Evolutionary conservation across 768 basidiomycete genomes (phyloP), one percentile per base, ranked within the genome.

Genomic region (Kwoniella shandongensis): DNA sequence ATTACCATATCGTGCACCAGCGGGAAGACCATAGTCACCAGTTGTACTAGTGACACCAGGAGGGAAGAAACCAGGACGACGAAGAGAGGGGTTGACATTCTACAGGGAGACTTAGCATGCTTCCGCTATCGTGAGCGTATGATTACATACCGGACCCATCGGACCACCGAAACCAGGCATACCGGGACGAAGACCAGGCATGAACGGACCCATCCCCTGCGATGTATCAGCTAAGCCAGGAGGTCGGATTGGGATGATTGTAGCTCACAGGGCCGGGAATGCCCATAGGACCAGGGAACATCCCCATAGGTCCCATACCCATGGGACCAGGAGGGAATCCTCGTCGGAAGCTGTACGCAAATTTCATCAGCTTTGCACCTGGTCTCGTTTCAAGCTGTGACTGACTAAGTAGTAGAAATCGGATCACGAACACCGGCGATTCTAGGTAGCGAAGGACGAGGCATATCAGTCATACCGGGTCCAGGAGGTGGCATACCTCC

Each of bases 391-490:
- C 25, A 39, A 26, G 51, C 60, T 29, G 23, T 6, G 25, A 63
- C 67, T 57, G 38, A 76, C 67, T 75, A 76, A 39, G 75, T 76
- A 38, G 75, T 74, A 40, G 75, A 74, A 38, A 76, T 75, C 12
- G 75, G 73, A 65, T 76, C 73, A 38, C 75, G 63, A 35, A 70
- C 62, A 57, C 69, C 69, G 40, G 74, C 77, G 30, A 77, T 62
- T 12, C 72, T 58, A 47, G 65, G 72, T 50, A 70, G 40, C 38
- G 71, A 70, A 10, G 74, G 68, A 35, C 71, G 61, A 45, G 79
- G 64, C 61, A 76, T 73, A 17, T 73, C 72, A 18, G 42, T 54
- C 30, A 58, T 57, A 7, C 63, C 65, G 1, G 72, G 71, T 2
- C 61, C 63, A 22, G 69, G 71, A 13, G 55, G 54, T 32, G 66